Conservation (phyloP, 2,329 filamentous ascomycete species). For the Scopulariopsis brevicaulis region DNA sequence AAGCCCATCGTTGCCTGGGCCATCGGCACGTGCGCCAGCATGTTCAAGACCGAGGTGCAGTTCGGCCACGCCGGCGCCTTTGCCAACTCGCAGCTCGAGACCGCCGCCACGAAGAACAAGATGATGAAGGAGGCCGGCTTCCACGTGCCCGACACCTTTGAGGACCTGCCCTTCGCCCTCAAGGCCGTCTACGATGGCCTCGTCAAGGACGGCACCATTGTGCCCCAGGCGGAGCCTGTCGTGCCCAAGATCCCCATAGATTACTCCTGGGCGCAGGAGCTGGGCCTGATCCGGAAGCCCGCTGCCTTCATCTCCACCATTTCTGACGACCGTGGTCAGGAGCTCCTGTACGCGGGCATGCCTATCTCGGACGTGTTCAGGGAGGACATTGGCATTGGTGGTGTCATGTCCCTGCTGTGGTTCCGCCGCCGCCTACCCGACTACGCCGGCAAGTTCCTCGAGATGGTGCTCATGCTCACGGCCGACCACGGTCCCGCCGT, state of each 20-base stretch:
- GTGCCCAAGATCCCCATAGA: conserved; percentile 99
- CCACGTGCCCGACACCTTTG: conserved; percentile 89
- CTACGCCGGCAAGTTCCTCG: conserved; percentile 97
- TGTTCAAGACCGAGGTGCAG: conserved; percentile 99
- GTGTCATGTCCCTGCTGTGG: conserved; percentile 99
- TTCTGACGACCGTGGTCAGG: conserved; percentile 98
- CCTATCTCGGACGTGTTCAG: conserved; percentile 99
- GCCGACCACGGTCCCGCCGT: conserved; percentile 98
- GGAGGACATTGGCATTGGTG: conserved; percentile 97
- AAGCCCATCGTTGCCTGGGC: conserved; percentile 99
- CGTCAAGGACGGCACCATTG: conserved; percentile 73
- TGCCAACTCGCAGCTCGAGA: conserved; percentile 98
- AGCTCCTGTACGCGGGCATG: conserved; percentile 97
- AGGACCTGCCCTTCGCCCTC: conserved; percentile 76
- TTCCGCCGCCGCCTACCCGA: conserved; percentile 95
- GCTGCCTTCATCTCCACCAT: conserved; percentile 99
- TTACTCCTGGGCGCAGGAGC: conserved; percentile 99
- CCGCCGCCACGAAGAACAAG: conserved; percentile 93
- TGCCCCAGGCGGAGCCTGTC: conserved; percentile 75
- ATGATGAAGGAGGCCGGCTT: conserved; percentile 91
- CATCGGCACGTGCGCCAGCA: conserved; percentile 96
- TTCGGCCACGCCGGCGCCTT: conserved; percentile 98
- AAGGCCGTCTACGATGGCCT: conserved; percentile 79
- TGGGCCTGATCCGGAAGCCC: conserved; percentile 98
- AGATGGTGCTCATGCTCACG: conserved; percentile 99